phyloP scores from a whole-genome alignment of 129 eudicot species.

The Silybum marianum region DNA sequence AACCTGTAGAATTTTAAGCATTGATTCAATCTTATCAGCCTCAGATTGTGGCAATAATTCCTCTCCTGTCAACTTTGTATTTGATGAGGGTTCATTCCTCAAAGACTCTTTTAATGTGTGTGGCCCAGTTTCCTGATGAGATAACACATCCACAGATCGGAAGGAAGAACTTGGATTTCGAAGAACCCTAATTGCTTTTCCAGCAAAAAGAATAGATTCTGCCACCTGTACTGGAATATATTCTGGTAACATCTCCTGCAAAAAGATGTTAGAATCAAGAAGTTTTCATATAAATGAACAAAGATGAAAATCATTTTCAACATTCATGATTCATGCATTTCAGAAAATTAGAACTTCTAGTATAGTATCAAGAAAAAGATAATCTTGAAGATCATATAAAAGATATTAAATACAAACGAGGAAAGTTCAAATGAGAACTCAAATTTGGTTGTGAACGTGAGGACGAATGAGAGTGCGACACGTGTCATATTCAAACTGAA shows the following conservation, averaged over 20 bases:
- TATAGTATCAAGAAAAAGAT: neutral
- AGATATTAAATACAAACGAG: neutral
- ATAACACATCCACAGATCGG: conserved; percentile 44
- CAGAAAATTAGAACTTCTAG: neutral
- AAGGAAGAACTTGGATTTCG: conserved; percentile 82
- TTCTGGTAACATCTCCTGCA: conserved; percentile 97
- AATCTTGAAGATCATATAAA: neutral
- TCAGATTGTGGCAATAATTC: conserved; percentile 88
- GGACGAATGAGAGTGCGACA: too few relatives aligned
- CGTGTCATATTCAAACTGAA: too few relatives aligned
- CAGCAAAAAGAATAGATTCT: conserved; percentile 94
- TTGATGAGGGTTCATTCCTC: conserved; percentile 19
- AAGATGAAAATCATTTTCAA: neutral
- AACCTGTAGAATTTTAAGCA: conserved; percentile 87
- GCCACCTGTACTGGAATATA: conserved; percentile 74
- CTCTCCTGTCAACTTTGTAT: conserved; percentile 42
- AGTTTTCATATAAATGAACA: conserved; percentile 17
- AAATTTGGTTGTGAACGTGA: too few relatives aligned
- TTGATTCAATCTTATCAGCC: conserved; percentile 82
- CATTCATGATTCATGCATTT: neutral
- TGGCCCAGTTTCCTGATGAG: conserved; percentile 49
- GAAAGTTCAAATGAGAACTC: too few relatives aligned
- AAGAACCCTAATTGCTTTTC: conserved; percentile 92
- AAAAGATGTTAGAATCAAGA: neutral
- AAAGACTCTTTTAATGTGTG: conserved; percentile 32